Evolutionary conservation across 306 rosid species (phyloP).

Genomic region (Malus sylvestris): DNA sequence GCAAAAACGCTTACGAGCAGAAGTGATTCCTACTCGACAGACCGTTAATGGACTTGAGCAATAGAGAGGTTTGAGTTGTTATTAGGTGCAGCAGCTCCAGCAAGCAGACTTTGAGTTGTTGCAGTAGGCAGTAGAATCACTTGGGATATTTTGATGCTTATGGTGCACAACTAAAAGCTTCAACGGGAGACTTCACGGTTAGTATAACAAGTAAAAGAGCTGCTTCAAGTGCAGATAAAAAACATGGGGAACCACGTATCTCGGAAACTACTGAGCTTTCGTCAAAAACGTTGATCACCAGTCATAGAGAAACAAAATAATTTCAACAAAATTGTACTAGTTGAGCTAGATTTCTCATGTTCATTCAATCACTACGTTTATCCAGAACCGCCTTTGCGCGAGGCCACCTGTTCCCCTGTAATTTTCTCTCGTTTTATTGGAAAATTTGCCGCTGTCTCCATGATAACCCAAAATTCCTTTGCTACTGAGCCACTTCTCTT

Average conservation of each 20-base stretch:
- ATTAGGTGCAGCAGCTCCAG: too few species aligned
- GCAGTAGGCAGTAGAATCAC: too few species aligned
- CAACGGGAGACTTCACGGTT: too few species aligned
- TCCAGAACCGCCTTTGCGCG: background rate
- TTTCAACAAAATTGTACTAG: background rate
- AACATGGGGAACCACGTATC: background rate
- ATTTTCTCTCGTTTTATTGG: slow-evolving; percentile 30
- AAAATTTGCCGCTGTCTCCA: slow-evolving; percentile 55
- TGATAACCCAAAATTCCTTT: background rate
- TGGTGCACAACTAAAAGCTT: too few species aligned
- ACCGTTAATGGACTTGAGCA: background rate
- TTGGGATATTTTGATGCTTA: too few species aligned
- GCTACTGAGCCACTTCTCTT: background rate
- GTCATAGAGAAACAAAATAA: background rate
- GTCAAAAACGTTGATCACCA: background rate
- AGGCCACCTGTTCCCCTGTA: slow-evolving; percentile 1
- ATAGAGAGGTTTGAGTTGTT: background rate
- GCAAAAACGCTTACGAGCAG: background rate
- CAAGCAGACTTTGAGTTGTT: too few species aligned
- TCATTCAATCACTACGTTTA: background rate
- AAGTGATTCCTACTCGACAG: background rate
- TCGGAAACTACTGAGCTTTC: background rate
- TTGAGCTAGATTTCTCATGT: too few species aligned
- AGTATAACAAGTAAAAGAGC: background rate
- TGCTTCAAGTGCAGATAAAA: background rate